Conservation (phyloP, 2,329 filamentous ascomycete genomes). For the Fonsecaea multimorphosa region DNA sequence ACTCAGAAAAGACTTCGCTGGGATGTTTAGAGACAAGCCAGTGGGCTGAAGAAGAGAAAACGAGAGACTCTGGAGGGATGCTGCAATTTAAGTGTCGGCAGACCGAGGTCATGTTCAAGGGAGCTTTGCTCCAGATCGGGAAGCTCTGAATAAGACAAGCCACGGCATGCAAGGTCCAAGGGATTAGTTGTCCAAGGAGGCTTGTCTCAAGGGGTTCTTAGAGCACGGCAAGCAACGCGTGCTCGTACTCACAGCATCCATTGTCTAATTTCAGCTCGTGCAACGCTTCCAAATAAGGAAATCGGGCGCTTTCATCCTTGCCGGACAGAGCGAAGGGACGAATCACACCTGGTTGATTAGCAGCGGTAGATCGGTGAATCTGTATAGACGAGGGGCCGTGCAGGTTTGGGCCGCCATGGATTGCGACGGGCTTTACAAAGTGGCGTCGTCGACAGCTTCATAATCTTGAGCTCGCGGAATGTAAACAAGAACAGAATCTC, state of each 20-base stretch:
- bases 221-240: neutral
- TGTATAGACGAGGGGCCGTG: neutral
- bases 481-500: constrained; percentile 18
- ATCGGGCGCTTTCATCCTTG: neutral
- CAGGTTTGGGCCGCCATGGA: neutral
- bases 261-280: constrained; percentile 29
- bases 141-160: neutral
- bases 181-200: neutral
- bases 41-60: constrained; percentile 5
- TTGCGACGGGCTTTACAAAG: neutral
- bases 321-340: neutral
- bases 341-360: constrained; percentile 11
- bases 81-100: constrained; percentile 7
- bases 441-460: neutral
- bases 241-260: neutral
- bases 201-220: neutral
- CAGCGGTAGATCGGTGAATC: neutral
- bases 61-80: neutral
- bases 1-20: neutral
- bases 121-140: neutral
- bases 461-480: constrained; percentile 25
- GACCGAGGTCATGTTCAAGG: neutral
- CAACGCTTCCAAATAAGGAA: constrained; percentile 26
- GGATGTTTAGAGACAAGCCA: neutral
- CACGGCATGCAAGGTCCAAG: constrained; percentile 2